Conservation (phyloP, 805 yeast genomes). For the Sugiyamaella floridensis region DNA sequence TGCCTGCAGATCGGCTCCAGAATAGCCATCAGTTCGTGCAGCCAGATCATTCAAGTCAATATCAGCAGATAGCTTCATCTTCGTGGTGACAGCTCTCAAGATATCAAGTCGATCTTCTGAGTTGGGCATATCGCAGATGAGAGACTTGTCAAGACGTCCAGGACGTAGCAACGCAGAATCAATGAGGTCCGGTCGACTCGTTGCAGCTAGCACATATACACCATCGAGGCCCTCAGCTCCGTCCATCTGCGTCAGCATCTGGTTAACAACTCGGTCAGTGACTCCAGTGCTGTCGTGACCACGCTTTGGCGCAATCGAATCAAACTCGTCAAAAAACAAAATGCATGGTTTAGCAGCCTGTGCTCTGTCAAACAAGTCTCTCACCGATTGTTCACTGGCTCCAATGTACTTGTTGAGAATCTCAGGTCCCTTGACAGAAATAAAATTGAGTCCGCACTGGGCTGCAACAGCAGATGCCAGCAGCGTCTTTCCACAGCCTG, state of each 20-base stretch:
- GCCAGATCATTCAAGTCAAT: conserved; percentile 56
- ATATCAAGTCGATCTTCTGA: conserved; percentile 68
- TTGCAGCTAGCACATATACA: conserved; percentile 93
- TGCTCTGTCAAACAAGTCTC: conserved; percentile 90
- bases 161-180: conserved; percentile 94
- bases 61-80: conserved; percentile 50
- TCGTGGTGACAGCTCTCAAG: conserved; percentile 43
- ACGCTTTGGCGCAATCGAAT: conserved; percentile 94
- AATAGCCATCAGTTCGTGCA: conserved; percentile 58
- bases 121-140: conserved; percentile 82
- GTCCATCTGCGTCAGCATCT: conserved; percentile 95
- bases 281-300: conserved; percentile 98
- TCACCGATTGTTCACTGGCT: conserved; percentile 89
- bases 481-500: conserved; percentile 95
- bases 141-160: conserved; percentile 89
- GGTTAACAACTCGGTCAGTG: conserved; percentile 95
- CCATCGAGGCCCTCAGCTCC: conserved; percentile 98
- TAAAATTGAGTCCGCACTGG: conserved; percentile 89
- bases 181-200: conserved; percentile 90
- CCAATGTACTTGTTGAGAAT: conserved; percentile 93
- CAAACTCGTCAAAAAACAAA: conserved; percentile 93
- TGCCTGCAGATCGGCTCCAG: conserved; percentile 95
- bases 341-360: conserved; percentile 96
- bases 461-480: conserved; percentile 90
- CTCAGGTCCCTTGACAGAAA: conserved; percentile 93